Base-by-base conservation (phyloP, 2,329 filamentous ascomycete species). In the Venturia oleaginea region DNA sequence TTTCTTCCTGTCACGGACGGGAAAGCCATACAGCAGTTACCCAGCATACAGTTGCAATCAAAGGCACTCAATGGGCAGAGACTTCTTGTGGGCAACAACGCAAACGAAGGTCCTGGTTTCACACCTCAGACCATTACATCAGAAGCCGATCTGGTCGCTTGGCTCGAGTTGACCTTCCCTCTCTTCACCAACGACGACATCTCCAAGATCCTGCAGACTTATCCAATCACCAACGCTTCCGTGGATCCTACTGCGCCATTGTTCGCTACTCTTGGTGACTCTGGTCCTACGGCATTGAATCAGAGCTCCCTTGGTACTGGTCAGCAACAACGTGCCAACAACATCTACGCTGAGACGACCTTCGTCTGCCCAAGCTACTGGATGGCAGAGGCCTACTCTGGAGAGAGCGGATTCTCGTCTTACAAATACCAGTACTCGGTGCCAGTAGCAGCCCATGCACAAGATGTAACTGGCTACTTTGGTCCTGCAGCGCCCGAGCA, bases 11-110 rank as follows among this genome's bases (percentile, higher is more conserved):
- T 62, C 19, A 48, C 60, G 40, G 42, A 42, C 19, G 42, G 60
- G n/a, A 46, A 46, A 7, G n/a, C 27, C 24, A 32, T 54, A 11
- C 48, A 54, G 17, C 24, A 54, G 32, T 32, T 54, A 27, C 48
- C 48, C 10, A 54, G 48, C 24, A 22, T 42, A 62, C 60, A 62
- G 30, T 13, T 40, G 37, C 30, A 30, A 46, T 34, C 37, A 30
- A 62, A 46, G 38, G 37, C n/a, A 10, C 37, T 42, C 19, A 40
- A 42, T 17, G 37, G 42, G 8, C 57, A 37, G 30, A 42, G 38
- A 19, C 24, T 64, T n/a, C 38, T 64, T 27, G 32, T 64, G n/a
- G 63, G 63, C 2, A 64, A 64, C 32, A 64, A 40, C 17, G 63
- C 37, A 34, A 43, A 64, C 27, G 63, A 64, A 48, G 37, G 24